phyloP scores from a whole-genome alignment of 495 filamentous ascomycete genomes.

The Physcia stellaris region DNA sequence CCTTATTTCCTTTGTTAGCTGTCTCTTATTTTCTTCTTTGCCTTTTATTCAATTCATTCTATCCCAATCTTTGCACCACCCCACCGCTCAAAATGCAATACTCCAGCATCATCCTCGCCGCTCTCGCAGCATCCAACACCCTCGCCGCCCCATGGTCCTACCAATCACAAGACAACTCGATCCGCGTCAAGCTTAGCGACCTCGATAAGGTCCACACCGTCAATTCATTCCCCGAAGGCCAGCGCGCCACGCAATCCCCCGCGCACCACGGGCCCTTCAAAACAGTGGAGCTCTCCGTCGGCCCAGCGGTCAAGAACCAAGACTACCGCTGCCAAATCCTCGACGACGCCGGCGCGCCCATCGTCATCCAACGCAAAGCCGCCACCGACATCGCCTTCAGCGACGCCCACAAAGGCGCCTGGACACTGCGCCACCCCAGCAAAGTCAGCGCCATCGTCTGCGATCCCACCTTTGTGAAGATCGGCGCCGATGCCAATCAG shows the following conservation, averaged over 20 bases:
- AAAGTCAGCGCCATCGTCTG: slow-evolving; percentile 6
- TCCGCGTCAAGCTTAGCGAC: slow-evolving; percentile 3
- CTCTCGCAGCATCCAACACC: slow-evolving; percentile 6
- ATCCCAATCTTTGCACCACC: too few species aligned
- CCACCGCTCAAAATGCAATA: slow-evolving; percentile 5
- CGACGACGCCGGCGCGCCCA: slow-evolving; percentile 1
- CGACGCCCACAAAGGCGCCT: slow-evolving; percentile 4
- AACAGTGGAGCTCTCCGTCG: slow-evolving; percentile 1
- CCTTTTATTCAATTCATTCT: not conserved
- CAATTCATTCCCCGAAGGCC: not conserved
- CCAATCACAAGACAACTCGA: not conserved
- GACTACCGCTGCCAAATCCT: slow-evolving; percentile 9
- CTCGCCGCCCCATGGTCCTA: slow-evolving; percentile 1
- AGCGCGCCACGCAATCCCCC: not conserved
- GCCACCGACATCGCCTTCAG: slow-evolving; percentile 7
- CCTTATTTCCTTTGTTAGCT: not conserved
- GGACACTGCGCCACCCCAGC: not conserved
- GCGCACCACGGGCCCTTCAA: slow-evolving; percentile 2
- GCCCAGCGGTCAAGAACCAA: not conserved
- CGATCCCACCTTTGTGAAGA: slow-evolving; percentile 2
- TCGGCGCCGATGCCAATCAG: not conserved
- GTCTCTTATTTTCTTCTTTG: not conserved
- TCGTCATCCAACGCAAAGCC: slow-evolving; percentile 3
- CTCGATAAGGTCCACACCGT: not conserved
- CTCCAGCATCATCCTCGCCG: slow-evolving; percentile 1